Evolutionary conservation across 2,329 filamentous ascomycete species (phyloP), one percentile per base, ranked within the genome.

Genomic region (Hyphodiscus sp.): DNA sequence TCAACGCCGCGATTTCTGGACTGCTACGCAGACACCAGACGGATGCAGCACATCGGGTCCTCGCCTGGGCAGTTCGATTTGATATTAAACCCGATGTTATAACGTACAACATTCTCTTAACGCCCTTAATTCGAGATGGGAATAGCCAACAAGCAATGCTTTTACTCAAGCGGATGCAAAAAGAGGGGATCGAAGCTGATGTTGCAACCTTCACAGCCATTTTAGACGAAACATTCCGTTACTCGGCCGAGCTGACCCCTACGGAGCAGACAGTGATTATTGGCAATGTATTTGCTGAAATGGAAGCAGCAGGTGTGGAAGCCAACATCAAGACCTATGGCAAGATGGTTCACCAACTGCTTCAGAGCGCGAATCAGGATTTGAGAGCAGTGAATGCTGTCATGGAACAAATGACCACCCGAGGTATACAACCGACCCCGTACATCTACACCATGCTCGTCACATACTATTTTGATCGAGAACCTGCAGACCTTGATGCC

Each of bases 361-460:
- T 88, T 19, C 58, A 76, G 70, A 63, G 68, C 6, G 43, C 54
- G 1, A 45, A 57, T 13, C 69, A 73, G 52, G 60, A 67, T 59
- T 56, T 72, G 46, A 30, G 60, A 1, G 80, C 82, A 52, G 77
- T 87, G 15, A 76, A 78, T 45, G 75, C 76, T 1, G 75, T 92
- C 8, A 74, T 90, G 44, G 69, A 73, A 1, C 80, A 86, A 67
- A 86, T 94, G 77, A 70, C 72, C 49, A 61, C 64, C 6, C 70
- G 74, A 20, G 76, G 77, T 19, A 63, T 85, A 44, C 66, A 75
- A 47, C 75, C 82, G 1, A 80, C 79, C 3, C 69, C 81, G 1
- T 79, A 89, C 61, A 87, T 90, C 63, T 87, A 87, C 72, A 91
- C 87, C 20, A 87, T 85, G 63, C 77, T 94, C 19, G 73, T 87